Percentiles rank a stretch among this genome's conserved stretches.
Conservation (phyloP, 2,329 filamentous ascomycete species). For the Venturia pyrina region DNA sequence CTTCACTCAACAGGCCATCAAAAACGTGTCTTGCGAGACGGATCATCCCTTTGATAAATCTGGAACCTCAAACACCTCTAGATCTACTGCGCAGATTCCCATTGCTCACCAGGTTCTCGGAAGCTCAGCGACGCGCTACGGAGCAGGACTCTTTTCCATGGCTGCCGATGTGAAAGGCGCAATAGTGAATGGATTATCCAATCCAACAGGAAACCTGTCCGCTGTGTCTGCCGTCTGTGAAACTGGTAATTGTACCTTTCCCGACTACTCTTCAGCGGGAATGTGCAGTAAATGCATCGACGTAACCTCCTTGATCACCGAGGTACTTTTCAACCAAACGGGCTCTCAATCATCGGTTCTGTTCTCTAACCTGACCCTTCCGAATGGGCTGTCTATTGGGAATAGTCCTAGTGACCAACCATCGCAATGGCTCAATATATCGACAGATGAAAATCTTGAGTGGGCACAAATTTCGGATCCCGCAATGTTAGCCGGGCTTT, state of each 20-base stretch:
- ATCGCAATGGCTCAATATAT: neutral
- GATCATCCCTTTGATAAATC: neutral
- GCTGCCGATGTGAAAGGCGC: neutral
- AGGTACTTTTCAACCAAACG: neutral
- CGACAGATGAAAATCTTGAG: neutral
- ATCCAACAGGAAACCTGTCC: neutral
- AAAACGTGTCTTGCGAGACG: neutral
- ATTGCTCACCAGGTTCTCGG: neutral
- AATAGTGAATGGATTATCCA: neutral
- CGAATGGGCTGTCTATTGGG: neutral
- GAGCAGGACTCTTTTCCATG: neutral
- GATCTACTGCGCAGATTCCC: neutral
- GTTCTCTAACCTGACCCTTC: neutral
- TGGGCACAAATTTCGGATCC: neutral
- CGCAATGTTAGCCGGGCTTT: neutral
- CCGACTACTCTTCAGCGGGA: neutral
- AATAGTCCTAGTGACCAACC: neutral
- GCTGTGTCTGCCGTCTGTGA: neutral
- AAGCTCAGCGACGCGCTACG: neutral
- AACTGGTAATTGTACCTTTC: conserved; percentile 1
- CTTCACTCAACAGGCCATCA: neutral
- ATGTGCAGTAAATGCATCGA: neutral
- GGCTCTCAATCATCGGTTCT: neutral
- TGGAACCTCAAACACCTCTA: neutral
- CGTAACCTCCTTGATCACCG: neutral